Conservation (phyloP, 2,329 filamentous ascomycete species). For the Oidium heveae region DNA sequence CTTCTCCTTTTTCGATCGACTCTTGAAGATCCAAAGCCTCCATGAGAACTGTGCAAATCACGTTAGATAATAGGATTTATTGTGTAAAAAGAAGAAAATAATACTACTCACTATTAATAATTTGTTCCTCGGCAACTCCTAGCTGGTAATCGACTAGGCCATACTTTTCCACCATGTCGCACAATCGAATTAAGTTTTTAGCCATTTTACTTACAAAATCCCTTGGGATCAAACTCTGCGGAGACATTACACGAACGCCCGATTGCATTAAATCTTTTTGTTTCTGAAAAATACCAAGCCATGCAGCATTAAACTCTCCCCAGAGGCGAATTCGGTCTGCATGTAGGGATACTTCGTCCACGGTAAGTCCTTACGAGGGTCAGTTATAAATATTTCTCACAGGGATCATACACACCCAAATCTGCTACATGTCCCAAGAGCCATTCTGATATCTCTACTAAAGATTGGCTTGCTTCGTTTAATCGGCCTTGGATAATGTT, state of each 20-base stretch:
- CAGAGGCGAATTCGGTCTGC: constrained; percentile 60
- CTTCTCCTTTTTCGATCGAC: constrained; percentile 10
- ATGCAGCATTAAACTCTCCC: constrained; percentile 85
- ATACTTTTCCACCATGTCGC: constrained; percentile 67
- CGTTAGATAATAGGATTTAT: not conserved
- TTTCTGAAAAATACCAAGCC: constrained; percentile 60
- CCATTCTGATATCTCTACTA: constrained; percentile 40
- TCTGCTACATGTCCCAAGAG: constrained; percentile 37
- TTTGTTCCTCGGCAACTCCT: constrained; percentile 86
- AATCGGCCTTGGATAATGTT: constrained; percentile 33
- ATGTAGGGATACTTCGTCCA: constrained; percentile 56
- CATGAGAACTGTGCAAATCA: constrained; percentile 19
- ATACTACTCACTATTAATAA: constrained; percentile 43
- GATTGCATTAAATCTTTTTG: constrained; percentile 47
- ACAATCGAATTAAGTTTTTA: constrained; percentile 55
- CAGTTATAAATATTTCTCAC: constrained; percentile 8
- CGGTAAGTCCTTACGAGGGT: constrained; percentile 41
- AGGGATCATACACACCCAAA: constrained; percentile 27
- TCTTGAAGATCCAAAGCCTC: constrained; percentile 28
- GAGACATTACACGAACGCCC: constrained; percentile 12
- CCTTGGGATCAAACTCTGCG: constrained; percentile 38
- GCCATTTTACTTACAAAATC: constrained; percentile 56
- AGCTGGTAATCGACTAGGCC: constrained; percentile 96
- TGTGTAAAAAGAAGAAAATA: not conserved
- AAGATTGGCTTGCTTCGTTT: constrained; percentile 28